Base-by-base conservation (phyloP, 257 asterid genomes). In the Solanum pinnatisectum region DNA sequence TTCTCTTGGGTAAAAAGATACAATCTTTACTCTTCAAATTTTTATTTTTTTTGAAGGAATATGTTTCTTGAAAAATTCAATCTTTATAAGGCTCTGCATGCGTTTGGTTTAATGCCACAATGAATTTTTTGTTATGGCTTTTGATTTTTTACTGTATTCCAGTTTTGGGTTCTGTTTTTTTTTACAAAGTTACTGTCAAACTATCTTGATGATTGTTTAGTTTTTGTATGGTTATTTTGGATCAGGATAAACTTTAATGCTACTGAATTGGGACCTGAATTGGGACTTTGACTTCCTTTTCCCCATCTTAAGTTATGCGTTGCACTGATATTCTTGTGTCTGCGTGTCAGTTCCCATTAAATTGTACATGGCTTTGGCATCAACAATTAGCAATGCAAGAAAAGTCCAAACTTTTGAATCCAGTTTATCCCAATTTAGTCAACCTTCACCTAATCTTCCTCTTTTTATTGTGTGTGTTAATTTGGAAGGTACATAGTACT, bases 1-100 rank as follows among this genome's bases (percentile, higher is more conserved):
- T 56, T 84, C 92, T 12, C 16, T 88, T 82, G 95, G 94, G 98
- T 96, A 93, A 30, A 7, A 67, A 33, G 40, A 35, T 88, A 6
- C 65, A 23, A 10, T 12, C 79, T 73, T 76, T 84, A 12, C 25
- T 84, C 20, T 10, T 33, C 25, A 37, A 40, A 8, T 20, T 33
- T 33, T 35, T 1, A 2, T 10, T 65, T 3, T 4, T 36, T 20
- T 18, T 70, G 23, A 25, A 5, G 25, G 60, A 15, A 16, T 25
- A 85, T 27, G 18, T 40, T 40, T 13, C 2, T 84, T 27, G 46
- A 67, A 42, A 71, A 42, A 37, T 52, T 32, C 44, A 11, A 16
- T 67, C 39, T 49, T 81, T 81, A 18, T 0, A 23, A 76, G 59
- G 68, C 18, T 46, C 30, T 81, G 85, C 42, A 46, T 81, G 85